phyloP scores from a whole-genome alignment of 2,329 filamentous ascomycete species.

The Fusarium sp. region DNA sequence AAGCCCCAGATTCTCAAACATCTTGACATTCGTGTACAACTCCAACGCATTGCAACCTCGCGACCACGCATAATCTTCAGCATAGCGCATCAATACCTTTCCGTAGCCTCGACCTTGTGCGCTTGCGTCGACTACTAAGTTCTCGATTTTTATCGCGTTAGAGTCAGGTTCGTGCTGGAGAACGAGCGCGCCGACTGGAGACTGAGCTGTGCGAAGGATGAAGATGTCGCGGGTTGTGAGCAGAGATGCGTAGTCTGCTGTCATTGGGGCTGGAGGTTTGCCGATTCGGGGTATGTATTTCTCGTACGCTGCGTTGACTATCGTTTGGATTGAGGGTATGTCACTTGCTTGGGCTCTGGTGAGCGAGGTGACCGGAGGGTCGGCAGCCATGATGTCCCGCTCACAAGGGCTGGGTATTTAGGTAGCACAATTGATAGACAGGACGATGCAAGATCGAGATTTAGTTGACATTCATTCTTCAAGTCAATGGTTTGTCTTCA shows the following conservation, averaged over 20 bases:
- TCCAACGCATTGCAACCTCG: conserved; percentile 33
- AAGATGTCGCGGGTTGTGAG: conserved; percentile 40
- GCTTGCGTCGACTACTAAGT: conserved; percentile 40
- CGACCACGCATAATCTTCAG: conserved; percentile 40
- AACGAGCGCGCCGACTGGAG: conserved; percentile 43
- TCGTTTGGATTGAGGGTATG: conserved; percentile 42
- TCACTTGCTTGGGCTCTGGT: conserved; percentile 17
- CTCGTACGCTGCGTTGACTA: conserved; percentile 44
- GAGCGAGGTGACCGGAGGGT: neutral
- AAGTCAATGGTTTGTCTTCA: neutral
- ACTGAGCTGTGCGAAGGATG: conserved; percentile 28
- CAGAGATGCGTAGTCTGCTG: conserved; percentile 43
- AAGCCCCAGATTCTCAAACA: conserved; percentile 45
- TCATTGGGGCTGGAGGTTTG: conserved; percentile 48
- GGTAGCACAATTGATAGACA: rapidly evolving
- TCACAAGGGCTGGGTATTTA: too few relatives aligned
- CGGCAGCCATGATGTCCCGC: neutral
- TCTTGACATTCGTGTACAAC: conserved; percentile 48
- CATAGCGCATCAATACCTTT: conserved; percentile 44
- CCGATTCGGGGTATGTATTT: conserved; percentile 49
- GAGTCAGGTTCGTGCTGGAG: conserved; percentile 19
- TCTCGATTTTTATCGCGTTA: conserved; percentile 39
- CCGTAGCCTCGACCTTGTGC: conserved; percentile 46
- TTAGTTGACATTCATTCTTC: neutral
- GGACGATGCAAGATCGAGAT: rapidly evolving